Evolutionary conservation across 148 eudicot genomes (phyloP), one percentile per base, ranked within the genome.

Genomic region (Chenopodium berlandieri): DNA sequence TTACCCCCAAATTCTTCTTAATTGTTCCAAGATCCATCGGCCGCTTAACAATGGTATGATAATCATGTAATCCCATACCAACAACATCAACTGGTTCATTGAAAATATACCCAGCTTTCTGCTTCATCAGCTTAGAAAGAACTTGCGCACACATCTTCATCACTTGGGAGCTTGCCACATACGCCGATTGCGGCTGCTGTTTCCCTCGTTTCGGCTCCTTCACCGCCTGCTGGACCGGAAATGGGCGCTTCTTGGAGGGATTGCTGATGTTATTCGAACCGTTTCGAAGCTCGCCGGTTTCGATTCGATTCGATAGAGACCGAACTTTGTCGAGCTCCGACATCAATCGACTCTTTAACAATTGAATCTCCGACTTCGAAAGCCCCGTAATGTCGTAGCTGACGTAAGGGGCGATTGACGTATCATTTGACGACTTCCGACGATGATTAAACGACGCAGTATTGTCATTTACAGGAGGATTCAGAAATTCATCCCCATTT

Each of bases 11-110:
- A 82, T 78, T 88, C 7, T 30, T 19, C 64, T 86, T 89, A 4
- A 91, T 86, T 9, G 94, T 91, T 0, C 94, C 94, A 8, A 91
- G 86, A 87, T 91, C 94, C 94, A 91, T 91, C 0, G 94, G 94
- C 2, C 78, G 79, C 54, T 87, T 82, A 47, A 91, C 86, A 0
- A 91, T 84, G 20, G 79, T 31, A 56, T 84, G 80, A 34, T 91
- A 91, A 83, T 91, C 91, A 48, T 81, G 86, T 8, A 89, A 79
- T 27, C 87, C 87, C 34, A 87, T 77, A 1, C 46, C 86, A 11
- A 76, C 78, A 0, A 64, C 80, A 78, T 91, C 92, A 5, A 91
- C 94, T 0, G 94, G 94, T 4, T 60, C 46, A 47, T 84, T 88
- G 73, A 91, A 91, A 12, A 87, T 64, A 75, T 82, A 83, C 25